Base-by-base conservation (phyloP, 176 grass and related monocot species). In the Tillandsia leiboldiana region DNA sequence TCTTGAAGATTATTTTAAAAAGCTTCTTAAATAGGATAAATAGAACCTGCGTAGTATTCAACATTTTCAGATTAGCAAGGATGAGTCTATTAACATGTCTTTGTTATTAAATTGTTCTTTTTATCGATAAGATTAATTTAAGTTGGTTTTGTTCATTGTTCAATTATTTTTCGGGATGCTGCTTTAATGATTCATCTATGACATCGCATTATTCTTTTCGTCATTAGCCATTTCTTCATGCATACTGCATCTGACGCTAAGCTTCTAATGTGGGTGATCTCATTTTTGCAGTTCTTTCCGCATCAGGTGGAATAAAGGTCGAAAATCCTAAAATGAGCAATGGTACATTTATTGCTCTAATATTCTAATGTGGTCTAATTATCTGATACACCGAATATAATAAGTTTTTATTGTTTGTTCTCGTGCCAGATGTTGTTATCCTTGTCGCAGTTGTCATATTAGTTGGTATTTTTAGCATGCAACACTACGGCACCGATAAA, bases 381-480 rank as follows among this genome's bases (percentile, higher is more conserved):
- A 42, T 42, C 33, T 42, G 4, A 7, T 42, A 42, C 33, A 42
- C 7, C 8, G 33, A 42, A 6, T 42, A 42, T 42, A 42, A 42
- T 7, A 42, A 42, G 33, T 42, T 42, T 42, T 42, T 42, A 42
- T 6, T 7, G 33, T 42, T 42, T 42, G 33, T 42, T 4, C 0
- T 72, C 79, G 23, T 81, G 62, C 64, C 89, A 99, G 95, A 94
- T 87, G 53, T 94, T 48, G 90, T 93, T 68, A 80, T 99, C 15
- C n/a, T 99, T 27, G 90, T 99, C 53, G 87, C 95, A 14, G 95
- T 99, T 74, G 67, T 90, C 67, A 90, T 99, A 77, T 85, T 99
- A 70, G 74, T 99, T 68, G 95, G 95, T 67, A 48, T 99, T 69
- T 99, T 99, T 79, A 90, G 90, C 84, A 94, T 99, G 95, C 95